Conservation (phyloP, 352 stramenopile genomes). For the Phytophthora cajani region DNA sequence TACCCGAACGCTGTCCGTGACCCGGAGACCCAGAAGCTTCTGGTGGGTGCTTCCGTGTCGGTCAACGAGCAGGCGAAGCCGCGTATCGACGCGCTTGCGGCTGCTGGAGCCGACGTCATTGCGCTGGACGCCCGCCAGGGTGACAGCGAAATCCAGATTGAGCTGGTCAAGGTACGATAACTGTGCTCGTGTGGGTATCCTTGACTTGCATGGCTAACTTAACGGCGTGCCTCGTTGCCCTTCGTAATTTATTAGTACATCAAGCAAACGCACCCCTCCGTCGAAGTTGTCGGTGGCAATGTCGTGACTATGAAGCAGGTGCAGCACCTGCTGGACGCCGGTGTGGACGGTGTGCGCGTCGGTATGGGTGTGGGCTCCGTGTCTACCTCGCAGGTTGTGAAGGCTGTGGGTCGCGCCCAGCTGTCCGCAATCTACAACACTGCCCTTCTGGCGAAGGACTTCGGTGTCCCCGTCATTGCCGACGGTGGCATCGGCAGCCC, state of each 20-base stretch:
- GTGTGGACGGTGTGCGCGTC: conserved; percentile 98
- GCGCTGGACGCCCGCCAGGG: conserved; percentile 98
- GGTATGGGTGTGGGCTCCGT: conserved; percentile 99
- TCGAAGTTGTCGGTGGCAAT: conserved; percentile 98
- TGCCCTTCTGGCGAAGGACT: conserved; percentile 91
- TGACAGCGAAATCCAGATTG: conserved; percentile 90
- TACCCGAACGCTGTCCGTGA: conserved; percentile 95
- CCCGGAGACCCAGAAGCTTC: conserved; percentile 92
- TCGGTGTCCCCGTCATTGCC: conserved; percentile 97
- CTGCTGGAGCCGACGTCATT: conserved; percentile 97
- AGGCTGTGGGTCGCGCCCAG: conserved; percentile 97
- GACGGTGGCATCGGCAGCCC: conserved; percentile 98
- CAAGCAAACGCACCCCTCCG: conserved; percentile 90
- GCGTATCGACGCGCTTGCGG: conserved; percentile 86
- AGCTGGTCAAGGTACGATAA: conserved; percentile 57
- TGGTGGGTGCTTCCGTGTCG: conserved; percentile 96
- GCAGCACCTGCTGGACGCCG: conserved; percentile 96
- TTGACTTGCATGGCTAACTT: conserved; percentile 2
- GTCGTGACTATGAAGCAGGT: conserved; percentile 97
- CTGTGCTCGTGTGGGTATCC: background rate
- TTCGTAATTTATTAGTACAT: conserved; percentile 65
- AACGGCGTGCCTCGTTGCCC: background rate
- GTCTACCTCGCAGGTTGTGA: conserved; percentile 99
- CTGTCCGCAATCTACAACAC: conserved; percentile 99
- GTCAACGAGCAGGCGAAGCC: conserved; percentile 94